Percentiles rank a stretch among this genome's conserved stretches.
These are phyloP conservation scores for Imleria badia DNA, from an alignment of 768 basidiomycete genomes.

Conservation along the genomic window DNA sequence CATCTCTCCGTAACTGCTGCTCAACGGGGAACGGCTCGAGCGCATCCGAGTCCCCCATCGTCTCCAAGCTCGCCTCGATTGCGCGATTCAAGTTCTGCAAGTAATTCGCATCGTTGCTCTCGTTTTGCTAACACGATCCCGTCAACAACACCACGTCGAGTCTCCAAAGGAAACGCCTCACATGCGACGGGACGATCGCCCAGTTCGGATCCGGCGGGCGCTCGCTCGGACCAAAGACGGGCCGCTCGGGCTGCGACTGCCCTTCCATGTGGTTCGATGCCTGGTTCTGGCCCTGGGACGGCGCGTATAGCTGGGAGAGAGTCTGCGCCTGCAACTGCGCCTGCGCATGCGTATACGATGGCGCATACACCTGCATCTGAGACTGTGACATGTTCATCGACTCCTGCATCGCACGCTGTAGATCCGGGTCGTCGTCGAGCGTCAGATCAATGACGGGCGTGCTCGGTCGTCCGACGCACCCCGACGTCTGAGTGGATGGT, in stretches of 20 bases:
- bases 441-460: conserved; percentile 59
- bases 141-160: background rate
- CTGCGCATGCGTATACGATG: conserved; percentile 12
- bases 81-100: conserved; percentile 65
- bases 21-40: conserved; percentile 53
- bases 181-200: conserved; percentile 71
- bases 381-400: conserved; percentile 44
- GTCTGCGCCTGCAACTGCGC: conserved; percentile 9
- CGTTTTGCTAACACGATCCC: conserved; percentile 27
- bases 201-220: conserved; percentile 64
- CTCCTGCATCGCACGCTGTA: conserved; percentile 52
- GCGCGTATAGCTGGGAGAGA: conserved; percentile 16
- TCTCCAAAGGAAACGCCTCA: conserved; percentile 27
- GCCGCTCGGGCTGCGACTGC: conserved; percentile 30
- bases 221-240: conserved; percentile 57
- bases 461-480: conserved; percentile 22
- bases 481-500: conserved; percentile 7
- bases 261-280: background rate
- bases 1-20: conserved; percentile 52
- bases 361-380: conserved; percentile 13
- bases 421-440: conserved; percentile 50
- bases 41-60: conserved; percentile 48
- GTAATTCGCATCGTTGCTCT: conserved; percentile 45
- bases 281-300: background rate
- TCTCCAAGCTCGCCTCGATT: conserved; percentile 66